A percentile compares a stretch with the other conserved stretches of the same genome.
phyloP scores from a whole-genome alignment of 1,284 basidiomycete genomes.

The Boletus smithii region DNA sequence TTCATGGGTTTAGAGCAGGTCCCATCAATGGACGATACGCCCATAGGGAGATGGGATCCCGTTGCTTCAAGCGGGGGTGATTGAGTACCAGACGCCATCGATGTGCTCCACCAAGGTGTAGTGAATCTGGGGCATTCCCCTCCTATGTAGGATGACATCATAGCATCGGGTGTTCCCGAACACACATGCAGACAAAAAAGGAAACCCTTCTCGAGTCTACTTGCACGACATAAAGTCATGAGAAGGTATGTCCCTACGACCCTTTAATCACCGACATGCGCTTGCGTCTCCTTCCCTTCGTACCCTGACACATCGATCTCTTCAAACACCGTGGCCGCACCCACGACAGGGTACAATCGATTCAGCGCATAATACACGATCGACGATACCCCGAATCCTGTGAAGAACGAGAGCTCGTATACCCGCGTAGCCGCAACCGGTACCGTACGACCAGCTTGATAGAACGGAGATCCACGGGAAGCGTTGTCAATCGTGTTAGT shows the following conservation, averaged over 20 bases:
- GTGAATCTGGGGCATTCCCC: background rate
- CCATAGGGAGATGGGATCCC: slow-evolving; percentile 44
- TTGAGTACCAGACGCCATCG: slow-evolving; percentile 38
- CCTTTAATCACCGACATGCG: background rate
- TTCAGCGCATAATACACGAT: slow-evolving; percentile 63
- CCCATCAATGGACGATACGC: slow-evolving; percentile 46
- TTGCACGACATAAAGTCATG: background rate
- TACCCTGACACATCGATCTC: slow-evolving; percentile 58
- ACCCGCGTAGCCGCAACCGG: slow-evolving; percentile 64
- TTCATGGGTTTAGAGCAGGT: slow-evolving; percentile 32
- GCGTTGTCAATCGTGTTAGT: background rate
- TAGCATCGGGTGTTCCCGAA: slow-evolving; percentile 25
- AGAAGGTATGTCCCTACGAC: background rate
- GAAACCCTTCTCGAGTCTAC: slow-evolving; percentile 3
- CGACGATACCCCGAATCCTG: slow-evolving; percentile 69
- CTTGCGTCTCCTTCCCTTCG: slow-evolving; percentile 6
- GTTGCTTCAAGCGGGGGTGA: slow-evolving; percentile 54
- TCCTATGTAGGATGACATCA: slow-evolving; percentile 30
- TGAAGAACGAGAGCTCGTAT: slow-evolving; percentile 77
- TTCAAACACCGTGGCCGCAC: slow-evolving; percentile 48
- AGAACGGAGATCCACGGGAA: background rate
- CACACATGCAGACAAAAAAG: slow-evolving; percentile 16
- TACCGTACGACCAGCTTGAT: slow-evolving; percentile 53
- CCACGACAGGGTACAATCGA: slow-evolving; percentile 55
- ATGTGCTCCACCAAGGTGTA: background rate